These are phyloP conservation scores for Adansonia madagascariensis DNA, from an alignment of 441 rosid species.

Conservation along the genomic window DNA sequence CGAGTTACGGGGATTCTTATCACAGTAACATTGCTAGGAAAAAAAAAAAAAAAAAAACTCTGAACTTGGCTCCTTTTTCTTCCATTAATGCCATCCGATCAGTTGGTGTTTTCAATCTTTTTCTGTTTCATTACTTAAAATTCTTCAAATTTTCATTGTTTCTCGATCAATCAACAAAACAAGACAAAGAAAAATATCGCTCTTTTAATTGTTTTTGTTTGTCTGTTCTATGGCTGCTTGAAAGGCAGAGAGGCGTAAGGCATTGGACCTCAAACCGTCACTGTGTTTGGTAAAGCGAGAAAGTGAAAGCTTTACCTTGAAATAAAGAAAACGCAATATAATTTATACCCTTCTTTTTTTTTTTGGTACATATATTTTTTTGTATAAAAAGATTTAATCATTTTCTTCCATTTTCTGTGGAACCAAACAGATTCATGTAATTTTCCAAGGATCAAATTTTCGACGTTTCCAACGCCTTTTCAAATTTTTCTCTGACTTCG, in stretches of 20 bases:
- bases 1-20: neutral
- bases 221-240: constrained; percentile 5
- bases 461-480: constrained; percentile 22
- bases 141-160: constrained; percentile 13
- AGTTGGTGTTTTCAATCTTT: neutral
- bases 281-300: constrained; percentile 1
- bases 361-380: no score
- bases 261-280: constrained; percentile 1
- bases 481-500: constrained; percentile 27
- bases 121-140: constrained; percentile 9
- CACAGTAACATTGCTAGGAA: neutral
- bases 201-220: neutral
- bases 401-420: constrained; percentile 33
- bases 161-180: constrained; percentile 1
- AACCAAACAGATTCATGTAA: constrained; percentile 31
- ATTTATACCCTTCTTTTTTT: no score
- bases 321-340: neutral
- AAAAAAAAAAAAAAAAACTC: neutral
- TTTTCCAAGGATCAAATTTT: constrained; percentile 32
- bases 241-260: neutral
- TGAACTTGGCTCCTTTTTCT: neutral
- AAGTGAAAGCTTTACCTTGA: neutral
- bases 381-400: neutral
- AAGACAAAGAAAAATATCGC: neutral
- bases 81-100: neutral